Evolutionary conservation across 225 moss, liverwort and hornwort species (phyloP).

Genomic region (Physcomitrium patens): DNA sequence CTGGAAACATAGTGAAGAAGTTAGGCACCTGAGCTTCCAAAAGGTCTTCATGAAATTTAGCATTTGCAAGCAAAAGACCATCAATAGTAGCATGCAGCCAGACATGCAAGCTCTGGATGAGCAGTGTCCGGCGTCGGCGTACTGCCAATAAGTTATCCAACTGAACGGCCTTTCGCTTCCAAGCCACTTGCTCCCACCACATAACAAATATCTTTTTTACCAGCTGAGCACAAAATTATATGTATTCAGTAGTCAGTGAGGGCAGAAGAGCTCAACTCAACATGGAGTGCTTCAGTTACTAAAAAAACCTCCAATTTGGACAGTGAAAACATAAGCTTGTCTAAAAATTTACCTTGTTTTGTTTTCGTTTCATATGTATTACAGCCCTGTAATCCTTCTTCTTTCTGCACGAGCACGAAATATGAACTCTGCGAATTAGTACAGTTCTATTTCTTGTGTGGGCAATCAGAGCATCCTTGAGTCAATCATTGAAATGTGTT

Average conservation of each 20-base stretch:
- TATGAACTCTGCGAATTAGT: conserved; percentile 7
- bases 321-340: conserved; percentile 1
- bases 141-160: conserved; percentile 67
- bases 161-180: conserved; percentile 77
- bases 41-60: conserved; percentile 76
- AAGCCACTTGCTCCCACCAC: conserved; percentile 91
- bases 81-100: conserved; percentile 92
- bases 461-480: neutral
- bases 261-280: neutral
- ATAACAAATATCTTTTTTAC: conserved; percentile 60
- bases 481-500: neutral
- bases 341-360: conserved; percentile 56
- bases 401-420: conserved; percentile 53
- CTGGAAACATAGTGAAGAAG: neutral
- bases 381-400: conserved; percentile 70
- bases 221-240: conserved; percentile 41
- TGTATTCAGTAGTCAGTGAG: conserved; percentile 7
- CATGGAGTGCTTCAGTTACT: neutral
- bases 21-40: conserved; percentile 70
- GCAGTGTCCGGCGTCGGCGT: conserved; percentile 64
- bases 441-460: neutral
- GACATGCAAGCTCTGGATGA: conserved; percentile 63
- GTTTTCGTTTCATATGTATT: conserved; percentile 64
- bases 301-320: neutral
- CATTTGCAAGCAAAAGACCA: conserved; percentile 73